Evolutionary conservation across 148 eudicot species (phyloP).

Genomic region (Simmondsia chinensis): DNA sequence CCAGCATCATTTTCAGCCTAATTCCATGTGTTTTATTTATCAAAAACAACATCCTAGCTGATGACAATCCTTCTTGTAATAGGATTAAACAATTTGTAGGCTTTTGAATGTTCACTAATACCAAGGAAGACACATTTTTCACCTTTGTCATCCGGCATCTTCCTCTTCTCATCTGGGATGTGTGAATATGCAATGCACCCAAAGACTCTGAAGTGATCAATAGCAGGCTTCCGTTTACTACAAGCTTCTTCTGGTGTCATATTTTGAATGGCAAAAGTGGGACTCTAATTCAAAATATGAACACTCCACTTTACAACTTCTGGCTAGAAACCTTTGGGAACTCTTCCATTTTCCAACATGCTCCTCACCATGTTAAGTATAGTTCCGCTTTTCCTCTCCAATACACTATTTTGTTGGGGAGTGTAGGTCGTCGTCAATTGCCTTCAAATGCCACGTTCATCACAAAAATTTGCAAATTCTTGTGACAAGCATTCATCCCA

Average conservation of each 20-base stretch:
- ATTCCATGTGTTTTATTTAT: neutral
- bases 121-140: no score
- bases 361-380: constrained; percentile 3
- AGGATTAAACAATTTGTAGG: neutral
- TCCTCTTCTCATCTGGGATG: no score
- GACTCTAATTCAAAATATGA: constrained; percentile 2
- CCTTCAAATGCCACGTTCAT: constrained; percentile 2
- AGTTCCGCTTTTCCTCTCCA: neutral
- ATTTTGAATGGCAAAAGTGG: neutral
- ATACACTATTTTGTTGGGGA: neutral
- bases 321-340: neutral
- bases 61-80: neutral
- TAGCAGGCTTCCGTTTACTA: neutral
- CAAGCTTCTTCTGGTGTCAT: constrained; percentile 5
- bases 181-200: constrained; percentile 4
- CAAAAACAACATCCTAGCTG: neutral
- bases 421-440: neutral
- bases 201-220: constrained; percentile 1
- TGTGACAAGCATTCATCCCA: constrained; percentile 4
- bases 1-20: neutral
- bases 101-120: neutral
- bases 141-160: no score
- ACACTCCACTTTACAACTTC: neutral
- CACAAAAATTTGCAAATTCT: constrained; percentile 6
- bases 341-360: neutral